Percentiles rank a stretch among this genome's conserved stretches.
Conservation (phyloP, 176 grass and related monocot species). For the Areca catechu region DNA sequence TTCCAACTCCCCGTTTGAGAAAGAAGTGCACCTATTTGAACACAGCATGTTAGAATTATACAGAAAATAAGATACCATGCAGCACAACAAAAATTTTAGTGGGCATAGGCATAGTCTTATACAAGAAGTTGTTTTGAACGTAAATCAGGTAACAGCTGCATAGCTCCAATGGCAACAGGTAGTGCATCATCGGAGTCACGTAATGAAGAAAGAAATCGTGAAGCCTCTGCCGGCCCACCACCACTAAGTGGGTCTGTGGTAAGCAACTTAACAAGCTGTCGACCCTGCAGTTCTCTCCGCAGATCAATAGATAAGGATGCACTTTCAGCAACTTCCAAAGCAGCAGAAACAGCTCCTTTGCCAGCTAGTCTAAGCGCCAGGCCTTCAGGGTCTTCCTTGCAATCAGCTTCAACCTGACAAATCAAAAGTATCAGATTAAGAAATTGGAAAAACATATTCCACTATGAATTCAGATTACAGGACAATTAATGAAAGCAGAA, state of each 20-base stretch:
- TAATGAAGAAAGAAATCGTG: slow-evolving; percentile 87
- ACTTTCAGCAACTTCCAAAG: slow-evolving; percentile 91
- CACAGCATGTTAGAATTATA: slow-evolving; percentile 1
- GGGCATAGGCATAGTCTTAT: slow-evolving; percentile 19
- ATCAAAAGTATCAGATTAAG: not conserved
- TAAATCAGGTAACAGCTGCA: slow-evolving; percentile 81
- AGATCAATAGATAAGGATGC: slow-evolving; percentile 85
- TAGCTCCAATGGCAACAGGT: slow-evolving; percentile 93
- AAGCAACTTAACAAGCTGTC: slow-evolving; percentile 86
- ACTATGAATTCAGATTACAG: too few species aligned
- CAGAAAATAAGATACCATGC: not conserved
- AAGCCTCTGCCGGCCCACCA: slow-evolving; percentile 84
- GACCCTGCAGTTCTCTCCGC: slow-evolving; percentile 90
- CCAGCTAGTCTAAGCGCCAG: slow-evolving; percentile 77
- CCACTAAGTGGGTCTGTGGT: slow-evolving; percentile 91
- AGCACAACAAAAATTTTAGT: not conserved
- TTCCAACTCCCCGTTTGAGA: slow-evolving; percentile 82
- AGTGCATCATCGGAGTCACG: slow-evolving; percentile 92
- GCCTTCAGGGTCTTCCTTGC: slow-evolving; percentile 76
- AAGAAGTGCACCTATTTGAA: slow-evolving; percentile 90
- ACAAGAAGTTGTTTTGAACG: slow-evolving; percentile 98
- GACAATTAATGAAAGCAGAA: too few species aligned
- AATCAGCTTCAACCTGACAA: slow-evolving; percentile 70
- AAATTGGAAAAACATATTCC: too few species aligned
- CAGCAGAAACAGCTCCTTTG: slow-evolving; percentile 94